These are phyloP conservation scores for Penicillium maclennaniae DNA, from an alignment of 495 filamentous ascomycete genomes.

Conservation along the genomic window DNA sequence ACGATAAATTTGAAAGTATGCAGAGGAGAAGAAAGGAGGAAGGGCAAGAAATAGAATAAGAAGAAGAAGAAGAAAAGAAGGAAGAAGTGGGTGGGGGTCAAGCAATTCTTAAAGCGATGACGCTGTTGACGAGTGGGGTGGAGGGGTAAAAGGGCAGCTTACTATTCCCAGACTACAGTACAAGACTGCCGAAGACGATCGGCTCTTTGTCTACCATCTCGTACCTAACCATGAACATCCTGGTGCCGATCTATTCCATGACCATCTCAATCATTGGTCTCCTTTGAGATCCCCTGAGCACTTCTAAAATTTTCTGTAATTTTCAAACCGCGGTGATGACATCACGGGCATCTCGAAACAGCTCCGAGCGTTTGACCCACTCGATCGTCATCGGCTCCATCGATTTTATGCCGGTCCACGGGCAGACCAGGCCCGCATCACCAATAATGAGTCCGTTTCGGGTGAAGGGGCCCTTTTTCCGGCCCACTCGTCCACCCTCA, in stretches of 20 bases:
- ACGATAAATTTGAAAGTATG: constrained; percentile 2
- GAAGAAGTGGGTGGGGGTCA: constrained; percentile 1
- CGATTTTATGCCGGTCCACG: constrained; percentile 35
- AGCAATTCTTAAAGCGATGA: constrained; percentile 13
- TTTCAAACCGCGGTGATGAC: constrained; percentile 21
- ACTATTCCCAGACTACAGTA: not conserved
- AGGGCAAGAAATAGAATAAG: constrained; percentile 7
- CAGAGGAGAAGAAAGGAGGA: constrained; percentile 6
- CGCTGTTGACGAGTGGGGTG: constrained; percentile 15
- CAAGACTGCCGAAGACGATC: not conserved
- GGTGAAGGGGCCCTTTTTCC: constrained; percentile 9
- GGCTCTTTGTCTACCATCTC: not conserved
- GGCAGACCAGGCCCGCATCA: constrained; percentile 18
- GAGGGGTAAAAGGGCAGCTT: constrained; percentile 5
- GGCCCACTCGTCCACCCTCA: constrained; percentile 25
- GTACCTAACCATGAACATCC: not conserved
- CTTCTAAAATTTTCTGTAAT: constrained; percentile 14
- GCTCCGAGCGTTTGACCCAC: constrained; percentile 32
- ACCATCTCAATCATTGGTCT: not conserved
- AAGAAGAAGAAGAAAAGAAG: constrained; percentile 6
- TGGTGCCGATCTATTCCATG: not conserved
- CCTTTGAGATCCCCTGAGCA: not conserved
- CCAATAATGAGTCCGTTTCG: constrained; percentile 28
- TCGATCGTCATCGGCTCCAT: constrained; percentile 42
- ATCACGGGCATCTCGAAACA: constrained; percentile 28